Evolutionary conservation across 2,329 filamentous ascomycete species (phyloP).

Genomic region (Trichoderma sp.): DNA sequence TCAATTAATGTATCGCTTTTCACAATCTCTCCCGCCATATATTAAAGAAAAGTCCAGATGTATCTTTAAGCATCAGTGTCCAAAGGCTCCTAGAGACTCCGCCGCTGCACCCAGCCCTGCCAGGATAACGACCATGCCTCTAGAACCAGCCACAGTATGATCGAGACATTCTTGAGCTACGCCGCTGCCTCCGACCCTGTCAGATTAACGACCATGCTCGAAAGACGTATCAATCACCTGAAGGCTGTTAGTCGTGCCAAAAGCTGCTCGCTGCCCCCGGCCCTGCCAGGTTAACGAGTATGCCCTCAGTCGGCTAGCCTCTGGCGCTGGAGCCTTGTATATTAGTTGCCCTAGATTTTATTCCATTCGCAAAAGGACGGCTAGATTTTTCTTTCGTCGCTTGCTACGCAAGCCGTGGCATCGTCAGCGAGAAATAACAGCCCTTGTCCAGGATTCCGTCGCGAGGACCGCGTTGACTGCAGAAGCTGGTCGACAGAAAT

Average conservation of each 20-base stretch:
- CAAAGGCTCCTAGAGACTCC: neutral
- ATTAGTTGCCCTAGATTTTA: neutral
- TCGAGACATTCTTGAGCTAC: neutral
- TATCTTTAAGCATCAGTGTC: neutral
- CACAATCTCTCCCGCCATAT: neutral
- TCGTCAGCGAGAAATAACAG: neutral
- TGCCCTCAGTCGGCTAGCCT: neutral
- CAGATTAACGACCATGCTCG: neutral
- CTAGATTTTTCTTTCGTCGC: neutral
- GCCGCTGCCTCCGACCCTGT: neutral
- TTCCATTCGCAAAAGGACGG: neutral
- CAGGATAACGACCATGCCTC: neutral
- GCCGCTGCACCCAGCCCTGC: neutral
- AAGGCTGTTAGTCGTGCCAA: neutral
- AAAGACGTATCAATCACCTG: neutral
- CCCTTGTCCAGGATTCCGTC: neutral
- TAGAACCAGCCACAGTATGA: neutral
- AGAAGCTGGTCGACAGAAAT: neutral
- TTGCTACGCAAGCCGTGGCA: neutral
- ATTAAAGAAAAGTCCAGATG: neutral
- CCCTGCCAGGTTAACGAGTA: neutral
- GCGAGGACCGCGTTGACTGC: neutral
- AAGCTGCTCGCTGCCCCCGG: neutral
- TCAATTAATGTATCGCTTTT: neutral
- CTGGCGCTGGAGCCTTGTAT: neutral